phyloP scores from a whole-genome alignment of 164 flowering plant species.

The Stephania japonica region DNA sequence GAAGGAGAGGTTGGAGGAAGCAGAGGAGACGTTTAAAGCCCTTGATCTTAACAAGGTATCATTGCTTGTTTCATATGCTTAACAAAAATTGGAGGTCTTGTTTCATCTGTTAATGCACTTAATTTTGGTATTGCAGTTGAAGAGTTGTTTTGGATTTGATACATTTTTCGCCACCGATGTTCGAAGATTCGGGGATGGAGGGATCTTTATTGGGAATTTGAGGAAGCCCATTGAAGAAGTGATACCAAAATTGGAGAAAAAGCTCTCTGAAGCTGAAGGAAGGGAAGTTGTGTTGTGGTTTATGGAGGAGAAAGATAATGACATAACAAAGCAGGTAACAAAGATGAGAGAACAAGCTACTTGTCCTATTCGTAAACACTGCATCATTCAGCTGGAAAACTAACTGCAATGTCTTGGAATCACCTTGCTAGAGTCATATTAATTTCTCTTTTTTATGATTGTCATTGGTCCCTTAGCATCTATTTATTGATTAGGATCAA shows the following conservation, averaged over 20 bases:
- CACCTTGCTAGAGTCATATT: not conserved
- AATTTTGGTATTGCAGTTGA: constrained; percentile 46
- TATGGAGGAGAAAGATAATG: constrained; percentile 80
- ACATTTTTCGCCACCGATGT: constrained; percentile 89
- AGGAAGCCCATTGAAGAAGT: constrained; percentile 85
- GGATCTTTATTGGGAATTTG: constrained; percentile 86
- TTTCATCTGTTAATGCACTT: not conserved
- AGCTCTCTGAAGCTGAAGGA: constrained; percentile 81
- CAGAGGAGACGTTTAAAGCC: constrained; percentile 77
- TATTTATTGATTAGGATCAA: not conserved
- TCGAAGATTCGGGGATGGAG: constrained; percentile 94
- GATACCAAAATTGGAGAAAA: constrained; percentile 76
- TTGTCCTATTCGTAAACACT: not conserved
- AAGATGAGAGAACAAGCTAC: not conserved
- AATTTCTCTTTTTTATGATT: too few relatives aligned
- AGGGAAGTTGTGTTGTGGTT: constrained; percentile 84
- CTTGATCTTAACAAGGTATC: constrained; percentile 87
- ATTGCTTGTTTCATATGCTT: not conserved
- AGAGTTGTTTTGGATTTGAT: constrained; percentile 82
- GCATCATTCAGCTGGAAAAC: not conserved
- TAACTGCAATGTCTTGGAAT: not conserved
- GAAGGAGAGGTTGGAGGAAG: constrained; percentile 76
- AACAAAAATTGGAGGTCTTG: not conserved
- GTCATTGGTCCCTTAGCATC: not conserved
- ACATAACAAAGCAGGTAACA: constrained; percentile 76